phyloP scores from a whole-genome alignment of 805 yeast species.

The Metschnikowia orientalis region DNA sequence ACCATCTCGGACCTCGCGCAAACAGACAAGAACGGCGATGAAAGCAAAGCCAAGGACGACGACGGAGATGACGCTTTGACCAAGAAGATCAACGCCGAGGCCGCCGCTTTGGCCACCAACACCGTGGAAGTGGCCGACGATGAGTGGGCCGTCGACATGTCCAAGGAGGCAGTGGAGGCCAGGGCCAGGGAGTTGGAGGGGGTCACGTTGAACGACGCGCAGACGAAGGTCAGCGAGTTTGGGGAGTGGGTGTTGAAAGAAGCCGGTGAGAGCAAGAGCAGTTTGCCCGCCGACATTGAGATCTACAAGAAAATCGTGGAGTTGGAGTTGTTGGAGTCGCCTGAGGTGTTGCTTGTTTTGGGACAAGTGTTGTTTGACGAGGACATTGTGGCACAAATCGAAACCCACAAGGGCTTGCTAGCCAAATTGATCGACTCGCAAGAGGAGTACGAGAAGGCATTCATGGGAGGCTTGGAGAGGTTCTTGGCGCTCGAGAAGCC shows the following conservation, averaged over 20 bases:
- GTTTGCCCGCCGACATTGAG: slow-evolving; percentile 80
- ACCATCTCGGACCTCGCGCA: slow-evolving; percentile 76
- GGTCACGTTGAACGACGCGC: slow-evolving; percentile 42
- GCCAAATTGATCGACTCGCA: slow-evolving; percentile 63
- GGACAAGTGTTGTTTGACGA: slow-evolving; percentile 87
- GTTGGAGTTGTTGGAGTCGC: slow-evolving; percentile 63
- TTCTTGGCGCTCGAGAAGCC: slow-evolving; percentile 79
- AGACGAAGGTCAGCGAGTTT: slow-evolving; percentile 61
- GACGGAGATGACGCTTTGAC: slow-evolving; percentile 73
- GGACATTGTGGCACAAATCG: slow-evolving; percentile 66
- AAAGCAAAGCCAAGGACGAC: slow-evolving; percentile 41
- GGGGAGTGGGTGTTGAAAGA: slow-evolving; percentile 80
- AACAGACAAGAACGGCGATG: slow-evolving; percentile 34
- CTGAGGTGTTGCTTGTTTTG: slow-evolving; percentile 81
- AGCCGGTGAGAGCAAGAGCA: slow-evolving; percentile 49
- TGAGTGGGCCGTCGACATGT: slow-evolving; percentile 97
- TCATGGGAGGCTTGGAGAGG: slow-evolving; percentile 95
- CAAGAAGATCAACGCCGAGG: slow-evolving; percentile 78
- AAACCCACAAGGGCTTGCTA: slow-evolving; percentile 76
- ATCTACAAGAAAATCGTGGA: slow-evolving; percentile 86
- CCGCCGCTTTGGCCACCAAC: slow-evolving; percentile 52
- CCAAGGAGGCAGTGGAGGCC: slow-evolving; percentile 90
- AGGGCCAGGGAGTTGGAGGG: slow-evolving; percentile 87
- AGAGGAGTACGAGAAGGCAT: slow-evolving; percentile 74
- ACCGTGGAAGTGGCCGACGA: slow-evolving; percentile 75